phyloP scores from a whole-genome alignment of 306 rosid genomes.

The Notholithocarpus densiflorus region DNA sequence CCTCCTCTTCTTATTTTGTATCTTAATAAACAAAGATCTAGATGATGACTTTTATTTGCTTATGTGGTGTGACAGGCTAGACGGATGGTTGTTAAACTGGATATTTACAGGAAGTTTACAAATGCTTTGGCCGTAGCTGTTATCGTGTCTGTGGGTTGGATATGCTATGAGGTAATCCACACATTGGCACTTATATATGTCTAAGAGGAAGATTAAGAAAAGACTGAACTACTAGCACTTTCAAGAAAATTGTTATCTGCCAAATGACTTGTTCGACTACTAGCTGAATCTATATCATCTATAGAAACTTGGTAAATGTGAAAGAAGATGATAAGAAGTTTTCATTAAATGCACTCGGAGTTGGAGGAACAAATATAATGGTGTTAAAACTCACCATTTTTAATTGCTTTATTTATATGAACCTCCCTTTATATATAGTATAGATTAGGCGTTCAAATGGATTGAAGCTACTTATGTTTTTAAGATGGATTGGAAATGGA shows the following conservation, averaged over 20 bases:
- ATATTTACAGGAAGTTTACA: conserved; percentile 89
- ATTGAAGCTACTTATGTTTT: background rate
- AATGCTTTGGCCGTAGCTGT: conserved; percentile 91
- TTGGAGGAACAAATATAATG: background rate
- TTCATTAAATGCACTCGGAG: background rate
- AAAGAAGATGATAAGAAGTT: background rate
- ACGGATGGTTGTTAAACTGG: conserved; percentile 86
- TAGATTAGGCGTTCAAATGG: background rate
- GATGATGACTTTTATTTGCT: conserved; percentile 19
- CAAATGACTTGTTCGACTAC: background rate
- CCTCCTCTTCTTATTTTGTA: conserved; percentile 3
- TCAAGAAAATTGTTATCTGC: background rate
- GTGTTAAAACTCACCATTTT: background rate
- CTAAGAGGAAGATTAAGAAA: background rate
- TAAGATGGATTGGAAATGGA: background rate
- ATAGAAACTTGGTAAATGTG: background rate
- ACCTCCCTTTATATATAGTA: too few species aligned
- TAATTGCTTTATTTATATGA: background rate
- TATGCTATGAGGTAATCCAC: conserved; percentile 84
- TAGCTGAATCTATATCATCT: background rate
- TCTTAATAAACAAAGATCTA: background rate
- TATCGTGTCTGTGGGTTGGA: conserved; percentile 92
- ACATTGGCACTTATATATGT: background rate
- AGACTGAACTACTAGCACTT: background rate
- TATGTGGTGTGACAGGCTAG: conserved; percentile 61